Percentiles rank a stretch among this genome's conserved stretches.
These are phyloP conservation scores for Candida rishiriensis DNA, from an alignment of 805 yeast species.

Conservation along the genomic window DNA sequence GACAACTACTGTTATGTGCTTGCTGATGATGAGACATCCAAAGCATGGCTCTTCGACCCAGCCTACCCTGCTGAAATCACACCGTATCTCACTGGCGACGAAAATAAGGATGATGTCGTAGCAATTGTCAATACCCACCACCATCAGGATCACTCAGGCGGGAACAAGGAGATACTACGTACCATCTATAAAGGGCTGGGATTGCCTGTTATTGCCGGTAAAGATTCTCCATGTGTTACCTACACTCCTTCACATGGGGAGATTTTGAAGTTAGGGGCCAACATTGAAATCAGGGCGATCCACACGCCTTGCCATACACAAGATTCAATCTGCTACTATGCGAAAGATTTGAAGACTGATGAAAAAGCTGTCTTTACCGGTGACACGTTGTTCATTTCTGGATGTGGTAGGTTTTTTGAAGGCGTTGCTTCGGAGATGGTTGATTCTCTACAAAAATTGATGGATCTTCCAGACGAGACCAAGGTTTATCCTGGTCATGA, in stretches of 20 bases:
- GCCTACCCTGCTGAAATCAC: slow-evolving; percentile 76
- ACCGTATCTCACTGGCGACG: slow-evolving; percentile 32
- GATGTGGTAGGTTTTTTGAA: slow-evolving; percentile 96
- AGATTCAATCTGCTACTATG: slow-evolving; percentile 89
- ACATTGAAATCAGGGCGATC: slow-evolving; percentile 66
- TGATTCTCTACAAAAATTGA: slow-evolving; percentile 56
- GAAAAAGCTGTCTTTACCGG: slow-evolving; percentile 87
- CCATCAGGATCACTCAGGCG: slow-evolving; percentile 93
- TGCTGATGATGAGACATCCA: slow-evolving; percentile 57
- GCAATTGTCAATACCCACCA: slow-evolving; percentile 95
- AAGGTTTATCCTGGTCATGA: slow-evolving; percentile 93
- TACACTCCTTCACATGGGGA: slow-evolving; percentile 66
- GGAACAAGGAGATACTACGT: slow-evolving; percentile 45
- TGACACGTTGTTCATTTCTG: slow-evolving; percentile 89
- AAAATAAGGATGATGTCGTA: slow-evolving; percentile 43
- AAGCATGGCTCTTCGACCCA: slow-evolving; percentile 87
- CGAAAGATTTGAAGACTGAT: slow-evolving; percentile 55
- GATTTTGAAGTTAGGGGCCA: slow-evolving; percentile 56
- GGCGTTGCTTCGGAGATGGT: slow-evolving; percentile 84
- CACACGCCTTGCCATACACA: slow-evolving; percentile 98
- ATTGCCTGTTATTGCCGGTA: slow-evolving; percentile 77
- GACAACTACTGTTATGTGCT: slow-evolving; percentile 86
- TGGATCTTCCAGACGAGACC: slow-evolving; percentile 62
- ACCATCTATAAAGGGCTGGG: slow-evolving; percentile 30
- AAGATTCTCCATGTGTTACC: slow-evolving; percentile 69